These are phyloP conservation scores for Pseudomicrostroma phylloplanum DNA, from an alignment of 1,284 basidiomycete genomes.

Conservation along the genomic window DNA sequence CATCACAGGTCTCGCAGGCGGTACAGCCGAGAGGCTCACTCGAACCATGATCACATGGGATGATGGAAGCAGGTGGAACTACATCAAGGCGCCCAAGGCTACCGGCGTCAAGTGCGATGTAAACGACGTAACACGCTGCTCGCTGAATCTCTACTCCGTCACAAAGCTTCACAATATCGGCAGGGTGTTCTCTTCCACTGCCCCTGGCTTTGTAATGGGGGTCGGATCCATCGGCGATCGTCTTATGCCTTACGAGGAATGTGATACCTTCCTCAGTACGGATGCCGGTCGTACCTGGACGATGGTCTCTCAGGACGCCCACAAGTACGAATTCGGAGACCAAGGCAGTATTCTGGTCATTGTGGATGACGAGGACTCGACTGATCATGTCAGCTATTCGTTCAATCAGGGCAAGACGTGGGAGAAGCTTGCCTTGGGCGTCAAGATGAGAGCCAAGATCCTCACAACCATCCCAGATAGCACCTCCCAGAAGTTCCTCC, in stretches of 20 bases:
- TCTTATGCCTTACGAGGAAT: conserved; percentile 73
- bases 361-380: conserved; percentile 78
- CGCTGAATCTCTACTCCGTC: conserved; percentile 85
- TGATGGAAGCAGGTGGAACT: conserved; percentile 77
- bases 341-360: conserved; percentile 73
- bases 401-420: conserved; percentile 76
- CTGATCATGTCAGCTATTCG: conserved; percentile 71
- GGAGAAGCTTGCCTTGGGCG: conserved; percentile 66
- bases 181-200: conserved; percentile 83
- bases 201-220: conserved; percentile 89
- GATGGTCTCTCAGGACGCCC: conserved; percentile 69
- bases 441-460: conserved; percentile 66
- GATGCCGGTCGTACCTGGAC: conserved; percentile 83
- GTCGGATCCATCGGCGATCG: conserved; percentile 77
- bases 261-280: conserved; percentile 85
- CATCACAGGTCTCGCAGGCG: conserved; percentile 59
- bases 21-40: conserved; percentile 59
- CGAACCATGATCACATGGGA: conserved; percentile 80
- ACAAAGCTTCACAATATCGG: conserved; percentile 86
- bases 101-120: conserved; percentile 64
- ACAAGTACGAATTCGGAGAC: conserved; percentile 95
- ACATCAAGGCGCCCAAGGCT: conserved; percentile 62
- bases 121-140: conserved; percentile 61
- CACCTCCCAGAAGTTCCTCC: conserved; percentile 81
- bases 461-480: conserved; percentile 86